phyloP scores from a whole-genome alignment of 2,329 filamentous ascomycete species.

The Botryosphaeria dothidea region DNA sequence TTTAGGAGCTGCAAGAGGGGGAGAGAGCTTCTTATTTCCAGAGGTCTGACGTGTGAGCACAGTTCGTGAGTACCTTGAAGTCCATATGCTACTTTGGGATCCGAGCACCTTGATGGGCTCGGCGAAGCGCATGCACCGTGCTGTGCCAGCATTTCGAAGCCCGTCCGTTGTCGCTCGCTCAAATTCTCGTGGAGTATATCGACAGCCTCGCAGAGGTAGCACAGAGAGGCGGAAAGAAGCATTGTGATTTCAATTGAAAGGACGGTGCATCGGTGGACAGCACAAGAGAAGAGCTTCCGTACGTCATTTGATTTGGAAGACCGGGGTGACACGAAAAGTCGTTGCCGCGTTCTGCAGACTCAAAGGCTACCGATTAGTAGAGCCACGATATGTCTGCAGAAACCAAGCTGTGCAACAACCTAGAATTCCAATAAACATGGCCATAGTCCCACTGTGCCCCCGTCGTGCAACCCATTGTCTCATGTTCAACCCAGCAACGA shows the following conservation, averaged over 20 bases:
- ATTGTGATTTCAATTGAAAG: too few relatives aligned
- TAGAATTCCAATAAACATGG: too few relatives aligned
- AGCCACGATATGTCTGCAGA: too few relatives aligned
- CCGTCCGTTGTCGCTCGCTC: not conserved
- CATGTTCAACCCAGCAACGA: too few relatives aligned
- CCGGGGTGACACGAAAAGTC: not conserved
- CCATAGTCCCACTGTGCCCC: too few relatives aligned
- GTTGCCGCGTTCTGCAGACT: not conserved
- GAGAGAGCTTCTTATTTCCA: not conserved
- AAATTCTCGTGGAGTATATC: too few relatives aligned
- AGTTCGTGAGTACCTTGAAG: constrained; percentile 19
- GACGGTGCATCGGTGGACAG: too few relatives aligned
- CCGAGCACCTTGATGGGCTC: constrained; percentile 18
- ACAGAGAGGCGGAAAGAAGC: not conserved
- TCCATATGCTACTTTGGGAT: not conserved
- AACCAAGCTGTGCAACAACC: too few relatives aligned
- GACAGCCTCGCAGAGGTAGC: too few relatives aligned
- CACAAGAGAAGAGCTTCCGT: not conserved
- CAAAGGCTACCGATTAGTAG: too few relatives aligned
- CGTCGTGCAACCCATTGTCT: too few relatives aligned
- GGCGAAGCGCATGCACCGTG: not conserved
- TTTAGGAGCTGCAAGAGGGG: not conserved
- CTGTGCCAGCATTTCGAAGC: not conserved
- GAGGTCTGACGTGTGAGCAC: not conserved
- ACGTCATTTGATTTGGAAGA: not conserved